Conservation (phyloP, 208 protist species). For the Tetramitus jugosus region DNA sequence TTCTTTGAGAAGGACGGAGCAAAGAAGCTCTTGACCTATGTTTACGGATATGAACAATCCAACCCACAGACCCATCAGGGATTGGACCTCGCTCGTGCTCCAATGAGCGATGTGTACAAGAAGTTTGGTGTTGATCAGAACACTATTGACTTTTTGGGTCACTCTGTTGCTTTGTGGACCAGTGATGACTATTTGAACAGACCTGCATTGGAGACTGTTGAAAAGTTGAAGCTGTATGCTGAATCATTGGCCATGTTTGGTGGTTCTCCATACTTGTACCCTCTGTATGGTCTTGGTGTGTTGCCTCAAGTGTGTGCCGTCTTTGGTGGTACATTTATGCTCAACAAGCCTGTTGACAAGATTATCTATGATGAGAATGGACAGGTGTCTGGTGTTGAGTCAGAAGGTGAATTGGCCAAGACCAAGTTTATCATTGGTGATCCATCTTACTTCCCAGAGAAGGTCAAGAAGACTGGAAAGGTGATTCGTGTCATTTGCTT, state of each 20-base stretch:
- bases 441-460: constrained; percentile 97
- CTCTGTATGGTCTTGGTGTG: constrained; percentile 98
- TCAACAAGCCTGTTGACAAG: constrained; percentile 92
- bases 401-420: constrained; percentile 59
- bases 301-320: constrained; percentile 91
- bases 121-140: constrained; percentile 82
- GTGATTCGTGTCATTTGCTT: constrained; percentile 97
- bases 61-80: constrained; percentile 79
- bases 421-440: constrained; percentile 93
- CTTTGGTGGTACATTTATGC: constrained; percentile 97
- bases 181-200: constrained; percentile 80
- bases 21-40: constrained; percentile 82
- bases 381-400: constrained; percentile 81
- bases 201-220: constrained; percentile 80
- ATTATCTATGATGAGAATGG: constrained; percentile 86
- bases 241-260: constrained; percentile 83
- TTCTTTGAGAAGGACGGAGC: constrained; percentile 94
- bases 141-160: constrained; percentile 96
- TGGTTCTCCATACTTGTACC: constrained; percentile 98
- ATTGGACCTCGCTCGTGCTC: constrained; percentile 36
- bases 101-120: constrained; percentile 84
- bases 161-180: constrained; percentile 77
- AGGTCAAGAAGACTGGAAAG: constrained; percentile 73
- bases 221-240: constrained; percentile 89
- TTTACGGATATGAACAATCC: constrained; percentile 66